Percentiles rank a stretch among this genome's conserved stretches.
Conservation (phyloP, 1,284 basidiomycete genomes). For the Tylopilus orsonianus region DNA sequence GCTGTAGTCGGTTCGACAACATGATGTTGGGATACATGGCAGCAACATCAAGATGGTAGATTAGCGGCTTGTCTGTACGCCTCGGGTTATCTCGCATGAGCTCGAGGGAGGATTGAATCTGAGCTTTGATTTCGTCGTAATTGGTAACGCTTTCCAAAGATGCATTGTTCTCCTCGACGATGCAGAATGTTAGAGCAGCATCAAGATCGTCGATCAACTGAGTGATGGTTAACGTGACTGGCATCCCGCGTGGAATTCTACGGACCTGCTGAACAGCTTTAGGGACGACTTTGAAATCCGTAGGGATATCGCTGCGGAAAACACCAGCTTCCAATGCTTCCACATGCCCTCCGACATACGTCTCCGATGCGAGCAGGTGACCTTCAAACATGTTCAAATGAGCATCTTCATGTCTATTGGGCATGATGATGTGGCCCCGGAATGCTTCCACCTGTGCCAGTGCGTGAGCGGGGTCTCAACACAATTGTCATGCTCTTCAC, state of each 20-base stretch:
- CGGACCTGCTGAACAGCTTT: constrained; percentile 80
- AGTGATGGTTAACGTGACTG: constrained; percentile 1
- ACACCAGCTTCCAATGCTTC: constrained; percentile 99
- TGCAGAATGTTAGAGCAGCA: constrained; percentile 86
- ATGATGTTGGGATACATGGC: constrained; percentile 99
- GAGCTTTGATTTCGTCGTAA: constrained; percentile 88
- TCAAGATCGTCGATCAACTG: constrained; percentile 95
- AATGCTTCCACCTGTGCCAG: constrained; percentile 89
- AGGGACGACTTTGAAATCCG: constrained; percentile 95
- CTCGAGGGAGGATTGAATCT: constrained; percentile 82
- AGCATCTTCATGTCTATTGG: constrained; percentile 93
- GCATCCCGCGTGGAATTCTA: neutral
- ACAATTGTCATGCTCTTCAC: constrained; percentile 45
- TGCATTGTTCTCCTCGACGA: constrained; percentile 84
- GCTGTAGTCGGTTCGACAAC: constrained; percentile 98
- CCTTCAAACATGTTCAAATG: constrained; percentile 95
- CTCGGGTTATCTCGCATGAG: constrained; percentile 89
- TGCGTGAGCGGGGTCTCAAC: constrained; percentile 4
- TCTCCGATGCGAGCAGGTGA: constrained; percentile 94
- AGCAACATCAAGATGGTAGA: constrained; percentile 98
- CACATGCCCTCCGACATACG: constrained; percentile 98
- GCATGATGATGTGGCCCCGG: constrained; percentile 93
- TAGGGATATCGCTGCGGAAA: constrained; percentile 94
- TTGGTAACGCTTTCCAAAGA: constrained; percentile 88
- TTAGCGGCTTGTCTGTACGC: constrained; percentile 89